A percentile compares a stretch with the other conserved stretches of the same genome.
Conservation (phyloP, 129 eudicot species). For the Lactuca sativa region DNA sequence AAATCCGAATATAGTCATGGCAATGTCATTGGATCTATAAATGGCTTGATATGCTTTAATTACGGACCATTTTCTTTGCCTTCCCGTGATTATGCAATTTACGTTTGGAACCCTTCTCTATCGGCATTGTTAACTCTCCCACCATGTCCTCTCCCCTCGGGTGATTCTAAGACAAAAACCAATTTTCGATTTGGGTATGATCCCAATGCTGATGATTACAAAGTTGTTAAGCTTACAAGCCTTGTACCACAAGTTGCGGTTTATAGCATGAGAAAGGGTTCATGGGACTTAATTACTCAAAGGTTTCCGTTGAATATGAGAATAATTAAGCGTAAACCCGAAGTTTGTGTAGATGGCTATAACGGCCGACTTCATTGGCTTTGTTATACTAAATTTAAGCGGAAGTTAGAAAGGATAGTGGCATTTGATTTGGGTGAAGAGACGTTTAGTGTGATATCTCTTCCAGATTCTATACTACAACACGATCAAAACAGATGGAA, state of each 20-base stretch:
- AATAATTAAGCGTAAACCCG: neutral
- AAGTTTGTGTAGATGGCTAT: neutral
- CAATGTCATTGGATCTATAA: constrained; percentile 4
- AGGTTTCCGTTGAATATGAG: no score
- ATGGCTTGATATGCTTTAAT: constrained; percentile 2
- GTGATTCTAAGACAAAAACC: neutral
- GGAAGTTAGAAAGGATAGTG: neutral
- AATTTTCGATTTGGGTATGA: constrained; percentile 1
- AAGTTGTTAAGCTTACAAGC: neutral
- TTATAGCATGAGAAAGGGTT: no score
- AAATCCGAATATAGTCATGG: neutral
- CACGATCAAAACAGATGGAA: no score
- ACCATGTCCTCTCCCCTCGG: neutral
- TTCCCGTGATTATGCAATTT: neutral
- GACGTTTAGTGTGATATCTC: neutral
- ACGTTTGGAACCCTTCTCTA: constrained; percentile 11
- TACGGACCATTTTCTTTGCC: neutral
- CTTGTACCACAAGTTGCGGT: neutral
- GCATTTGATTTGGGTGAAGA: constrained; percentile 9
- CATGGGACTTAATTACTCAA: no score
- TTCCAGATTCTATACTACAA: neutral
- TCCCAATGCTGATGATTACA: constrained; percentile 14
- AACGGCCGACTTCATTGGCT: constrained; percentile 12
- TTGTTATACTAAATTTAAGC: neutral
- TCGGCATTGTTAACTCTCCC: neutral